phyloP scores from a whole-genome alignment of 768 basidiomycete genomes.

The Imleria badia region DNA sequence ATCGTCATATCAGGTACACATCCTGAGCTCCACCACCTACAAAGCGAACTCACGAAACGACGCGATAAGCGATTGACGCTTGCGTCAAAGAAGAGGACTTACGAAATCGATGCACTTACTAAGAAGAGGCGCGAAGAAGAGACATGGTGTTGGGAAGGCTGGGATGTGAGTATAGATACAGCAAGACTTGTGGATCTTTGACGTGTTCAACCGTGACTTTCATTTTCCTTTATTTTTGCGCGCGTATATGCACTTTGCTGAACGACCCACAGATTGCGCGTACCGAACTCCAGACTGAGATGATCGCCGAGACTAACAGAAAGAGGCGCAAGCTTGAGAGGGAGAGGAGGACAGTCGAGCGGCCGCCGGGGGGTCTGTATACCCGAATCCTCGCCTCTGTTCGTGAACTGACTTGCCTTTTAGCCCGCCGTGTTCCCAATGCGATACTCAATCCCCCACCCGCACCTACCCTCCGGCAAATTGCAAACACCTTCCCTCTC shows the following conservation, averaged over 20 bases:
- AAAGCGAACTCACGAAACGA: constrained; percentile 73
- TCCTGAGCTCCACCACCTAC: constrained; percentile 82
- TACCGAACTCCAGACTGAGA: constrained; percentile 78
- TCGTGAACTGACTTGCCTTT: constrained; percentile 1
- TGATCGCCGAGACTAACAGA: constrained; percentile 87
- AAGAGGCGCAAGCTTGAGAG: constrained; percentile 84
- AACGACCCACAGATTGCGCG: constrained; percentile 54
- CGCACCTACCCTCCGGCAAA: constrained; percentile 64
- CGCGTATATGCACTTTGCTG: constrained; percentile 3
- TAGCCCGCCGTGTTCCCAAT: constrained; percentile 60
- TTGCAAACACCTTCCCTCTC: constrained; percentile 60
- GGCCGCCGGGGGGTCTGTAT: constrained; percentile 68
- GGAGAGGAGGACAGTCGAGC: constrained; percentile 75
- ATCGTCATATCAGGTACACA: constrained; percentile 60
- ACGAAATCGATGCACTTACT: constrained; percentile 61
- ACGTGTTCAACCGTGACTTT: background rate
- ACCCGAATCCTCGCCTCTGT: background rate
- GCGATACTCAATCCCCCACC: constrained; percentile 50
- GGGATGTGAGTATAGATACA: constrained; percentile 61
- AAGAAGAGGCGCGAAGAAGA: constrained; percentile 71
- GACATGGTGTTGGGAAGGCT: constrained; percentile 82
- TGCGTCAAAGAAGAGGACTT: constrained; percentile 69
- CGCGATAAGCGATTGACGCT: constrained; percentile 81
- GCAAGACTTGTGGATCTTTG: background rate
- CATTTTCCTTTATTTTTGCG: background rate